Percentiles rank a stretch among this genome's conserved stretches.
phyloP scores from a whole-genome alignment of 495 filamentous ascomycete genomes.

The Xylaria scruposa region DNA sequence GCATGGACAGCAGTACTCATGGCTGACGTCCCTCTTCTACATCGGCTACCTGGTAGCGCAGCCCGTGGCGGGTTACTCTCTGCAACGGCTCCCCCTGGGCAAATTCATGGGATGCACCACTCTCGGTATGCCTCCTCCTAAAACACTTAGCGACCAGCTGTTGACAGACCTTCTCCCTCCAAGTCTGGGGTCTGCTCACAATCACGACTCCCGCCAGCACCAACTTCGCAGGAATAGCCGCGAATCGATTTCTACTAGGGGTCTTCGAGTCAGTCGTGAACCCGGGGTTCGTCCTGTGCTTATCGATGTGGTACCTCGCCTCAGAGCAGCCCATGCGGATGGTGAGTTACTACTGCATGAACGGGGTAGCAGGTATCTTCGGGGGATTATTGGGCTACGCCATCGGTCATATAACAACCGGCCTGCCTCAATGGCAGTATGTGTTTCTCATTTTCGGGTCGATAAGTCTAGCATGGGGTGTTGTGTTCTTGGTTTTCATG shows the following conservation, averaged over 20 bases:
- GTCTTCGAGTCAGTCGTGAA: constrained; percentile 63
- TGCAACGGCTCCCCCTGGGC: constrained; percentile 62
- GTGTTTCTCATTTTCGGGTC: constrained; percentile 58
- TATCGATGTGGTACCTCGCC: constrained; percentile 63
- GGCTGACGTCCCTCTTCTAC: constrained; percentile 64
- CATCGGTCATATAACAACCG: constrained; percentile 53
- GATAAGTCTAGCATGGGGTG: constrained; percentile 59
- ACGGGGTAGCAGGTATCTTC: constrained; percentile 62
- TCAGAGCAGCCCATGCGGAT: constrained; percentile 63
- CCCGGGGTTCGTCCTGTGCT: constrained; percentile 63
- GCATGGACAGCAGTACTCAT: constrained; percentile 63
- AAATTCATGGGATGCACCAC: constrained; percentile 55
- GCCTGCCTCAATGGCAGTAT: constrained; percentile 53
- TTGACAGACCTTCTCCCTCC: constrained; percentile 24
- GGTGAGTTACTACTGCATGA: constrained; percentile 62
- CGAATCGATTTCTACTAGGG: constrained; percentile 60
- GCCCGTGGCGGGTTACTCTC: constrained; percentile 57
- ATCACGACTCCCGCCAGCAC: constrained; percentile 58
- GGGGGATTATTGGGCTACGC: constrained; percentile 61
- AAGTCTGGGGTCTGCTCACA: constrained; percentile 50
- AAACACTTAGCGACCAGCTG: neutral
- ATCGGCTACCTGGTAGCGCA: constrained; percentile 61
- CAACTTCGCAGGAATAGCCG: constrained; percentile 57
- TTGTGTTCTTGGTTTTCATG: constrained; percentile 61
- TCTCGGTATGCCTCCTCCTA: constrained; percentile 32